Conservation (phyloP, 2,329 filamentous ascomycete species). For the Beauveria medogensis region DNA sequence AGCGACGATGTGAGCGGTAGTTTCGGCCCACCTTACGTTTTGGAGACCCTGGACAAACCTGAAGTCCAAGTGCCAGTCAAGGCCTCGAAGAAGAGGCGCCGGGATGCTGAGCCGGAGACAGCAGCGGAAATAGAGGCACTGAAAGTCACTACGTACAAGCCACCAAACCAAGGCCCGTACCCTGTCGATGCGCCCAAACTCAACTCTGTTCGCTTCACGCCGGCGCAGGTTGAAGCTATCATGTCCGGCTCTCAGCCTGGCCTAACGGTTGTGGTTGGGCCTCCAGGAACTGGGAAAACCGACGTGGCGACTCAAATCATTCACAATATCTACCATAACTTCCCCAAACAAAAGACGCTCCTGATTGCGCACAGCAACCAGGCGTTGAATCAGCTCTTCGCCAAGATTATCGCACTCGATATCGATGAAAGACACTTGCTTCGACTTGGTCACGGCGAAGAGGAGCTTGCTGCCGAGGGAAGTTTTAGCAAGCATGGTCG, state of each 20-base stretch:
- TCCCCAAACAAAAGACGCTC: constrained; percentile 82
- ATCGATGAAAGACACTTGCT: constrained; percentile 93
- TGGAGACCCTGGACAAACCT: constrained; percentile 56
- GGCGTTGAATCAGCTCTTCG: constrained; percentile 92
- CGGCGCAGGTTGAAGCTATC: constrained; percentile 86
- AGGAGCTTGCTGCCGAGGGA: constrained; percentile 77
- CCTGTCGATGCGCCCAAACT: constrained; percentile 72
- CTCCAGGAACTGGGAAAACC: constrained; percentile 96
- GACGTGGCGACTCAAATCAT: constrained; percentile 98
- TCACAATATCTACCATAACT: constrained; percentile 98
- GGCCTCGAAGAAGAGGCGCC: constrained; percentile 77
- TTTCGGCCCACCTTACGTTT: constrained; percentile 80
- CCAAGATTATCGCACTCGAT: constrained; percentile 92
- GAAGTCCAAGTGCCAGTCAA: constrained; percentile 44
- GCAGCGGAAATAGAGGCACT: constrained; percentile 58
- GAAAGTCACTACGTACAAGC: constrained; percentile 82
- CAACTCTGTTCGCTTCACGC: constrained; percentile 82
- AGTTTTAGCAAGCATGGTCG: constrained; percentile 92
- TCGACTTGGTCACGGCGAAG: constrained; percentile 88
- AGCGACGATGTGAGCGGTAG: constrained; percentile 61
- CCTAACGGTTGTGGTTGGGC: constrained; percentile 86
- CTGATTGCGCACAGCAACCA: constrained; percentile 97
- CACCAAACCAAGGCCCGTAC: constrained; percentile 83
- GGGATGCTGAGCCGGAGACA: constrained; percentile 62
- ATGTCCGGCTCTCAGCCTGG: constrained; percentile 90